These are phyloP conservation scores for Spizellomyces sp. DNA, from an alignment of 192 early-diverging fungal genomes.

Conservation along the genomic window DNA sequence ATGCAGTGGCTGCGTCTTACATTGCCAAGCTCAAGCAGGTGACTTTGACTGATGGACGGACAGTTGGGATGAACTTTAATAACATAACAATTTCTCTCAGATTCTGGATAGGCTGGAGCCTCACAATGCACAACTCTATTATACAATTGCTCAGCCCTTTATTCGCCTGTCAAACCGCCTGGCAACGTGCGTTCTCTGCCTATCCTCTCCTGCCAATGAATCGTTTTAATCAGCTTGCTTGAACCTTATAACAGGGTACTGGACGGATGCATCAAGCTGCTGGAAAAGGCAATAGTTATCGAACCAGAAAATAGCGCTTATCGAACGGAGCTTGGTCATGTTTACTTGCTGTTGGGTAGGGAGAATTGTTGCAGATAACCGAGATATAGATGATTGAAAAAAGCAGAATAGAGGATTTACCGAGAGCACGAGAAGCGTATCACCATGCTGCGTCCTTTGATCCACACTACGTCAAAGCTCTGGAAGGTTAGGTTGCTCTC, in stretches of 20 bases:
- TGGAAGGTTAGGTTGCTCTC: conserved; percentile 22
- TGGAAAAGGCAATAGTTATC: conserved; percentile 36
- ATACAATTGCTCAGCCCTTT: conserved; percentile 36
- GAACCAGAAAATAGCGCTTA: conserved; percentile 34
- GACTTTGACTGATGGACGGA: background rate
- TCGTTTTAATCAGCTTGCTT: background rate
- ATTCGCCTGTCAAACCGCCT: conserved; percentile 35
- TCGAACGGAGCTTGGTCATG: conserved; percentile 47
- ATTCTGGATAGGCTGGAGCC: conserved; percentile 43
- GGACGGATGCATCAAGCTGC: conserved; percentile 34
- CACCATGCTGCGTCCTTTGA: conserved; percentile 30
- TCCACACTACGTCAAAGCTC: conserved; percentile 39
- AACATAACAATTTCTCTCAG: conserved; percentile 10
- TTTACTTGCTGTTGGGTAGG: conserved; percentile 37
- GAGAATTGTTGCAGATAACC: background rate
- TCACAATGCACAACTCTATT: conserved; percentile 38
- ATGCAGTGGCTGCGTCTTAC: conserved; percentile 34
- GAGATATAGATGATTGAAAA: background rate
- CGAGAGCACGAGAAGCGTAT: conserved; percentile 23
- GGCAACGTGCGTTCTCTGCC: conserved; percentile 14
- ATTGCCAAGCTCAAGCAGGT: conserved; percentile 43
- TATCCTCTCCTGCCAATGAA: background rate
- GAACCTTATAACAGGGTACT: conserved; percentile 34
- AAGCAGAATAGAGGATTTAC: conserved; percentile 2
- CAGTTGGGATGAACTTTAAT: background rate